A percentile compares a stretch with the other conserved stretches of the same genome.
Conservation (phyloP, 1,284 basidiomycete species). For the Peniophora sp. region DNA sequence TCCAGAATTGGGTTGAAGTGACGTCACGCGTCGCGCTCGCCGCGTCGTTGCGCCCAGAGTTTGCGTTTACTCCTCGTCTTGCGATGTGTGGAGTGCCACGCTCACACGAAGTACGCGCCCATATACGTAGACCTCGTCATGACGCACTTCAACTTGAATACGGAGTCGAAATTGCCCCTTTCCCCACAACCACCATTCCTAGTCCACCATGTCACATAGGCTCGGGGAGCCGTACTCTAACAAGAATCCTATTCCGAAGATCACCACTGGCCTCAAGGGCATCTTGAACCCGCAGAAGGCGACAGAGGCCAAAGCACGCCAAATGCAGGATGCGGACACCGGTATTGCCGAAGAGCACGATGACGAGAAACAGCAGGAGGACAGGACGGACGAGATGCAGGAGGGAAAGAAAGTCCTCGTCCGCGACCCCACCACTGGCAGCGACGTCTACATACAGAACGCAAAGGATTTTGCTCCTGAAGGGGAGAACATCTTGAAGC, state of each 20-base stretch:
- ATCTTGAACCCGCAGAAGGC: slow-evolving; percentile 21
- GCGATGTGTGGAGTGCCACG: no score
- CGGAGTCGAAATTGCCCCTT: no score
- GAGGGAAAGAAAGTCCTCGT: slow-evolving; percentile 21
- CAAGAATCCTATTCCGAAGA: slow-evolving; percentile 24
- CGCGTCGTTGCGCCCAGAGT: no score
- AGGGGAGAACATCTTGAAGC: slow-evolving; percentile 22
- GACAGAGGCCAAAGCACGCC: slow-evolving; percentile 21
- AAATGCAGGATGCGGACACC: slow-evolving; percentile 16
- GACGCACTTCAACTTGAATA: no score
- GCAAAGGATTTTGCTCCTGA: slow-evolving; percentile 19
- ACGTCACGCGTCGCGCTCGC: no score
- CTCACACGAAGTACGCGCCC: no score
- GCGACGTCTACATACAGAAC: slow-evolving; percentile 23
- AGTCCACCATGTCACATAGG: slow-evolving; percentile 19
- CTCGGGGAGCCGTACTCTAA: slow-evolving; percentile 24
- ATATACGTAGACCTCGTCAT: no score
- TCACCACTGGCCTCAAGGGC: slow-evolving; percentile 21
- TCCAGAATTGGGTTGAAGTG: no score
- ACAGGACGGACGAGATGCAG: slow-evolving; percentile 16
- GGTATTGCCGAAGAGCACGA: slow-evolving; percentile 9
- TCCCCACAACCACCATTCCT: no score
- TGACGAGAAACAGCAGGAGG: slow-evolving; percentile 19
- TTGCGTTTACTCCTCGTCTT: no score
- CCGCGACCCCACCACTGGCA: slow-evolving; percentile 22